Conservation (phyloP, 208 protist genomes). For the Angomonas deanei region DNA sequence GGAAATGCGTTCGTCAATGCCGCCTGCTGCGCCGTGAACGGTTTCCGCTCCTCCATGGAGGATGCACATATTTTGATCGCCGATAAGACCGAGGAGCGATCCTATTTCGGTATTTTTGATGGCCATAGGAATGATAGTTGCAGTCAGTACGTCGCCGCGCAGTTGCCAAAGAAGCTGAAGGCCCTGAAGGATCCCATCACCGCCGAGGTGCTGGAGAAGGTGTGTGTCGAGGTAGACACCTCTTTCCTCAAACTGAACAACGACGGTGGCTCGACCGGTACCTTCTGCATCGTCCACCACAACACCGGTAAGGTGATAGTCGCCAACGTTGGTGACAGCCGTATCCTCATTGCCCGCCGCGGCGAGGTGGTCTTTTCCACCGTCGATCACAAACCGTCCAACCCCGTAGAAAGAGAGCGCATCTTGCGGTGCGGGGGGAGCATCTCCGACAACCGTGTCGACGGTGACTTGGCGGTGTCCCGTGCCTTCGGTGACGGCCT, state of each 20-base stretch:
- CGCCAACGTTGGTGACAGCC: conserved; percentile 90
- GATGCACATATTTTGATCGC: conserved; percentile 78
- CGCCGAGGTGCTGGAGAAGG: conserved; percentile 53
- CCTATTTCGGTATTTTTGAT: conserved; percentile 88
- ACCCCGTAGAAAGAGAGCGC: conserved; percentile 61
- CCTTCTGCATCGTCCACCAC: conserved; percentile 68
- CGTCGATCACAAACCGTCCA: conserved; percentile 89
- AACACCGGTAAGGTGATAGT: conserved; percentile 32
- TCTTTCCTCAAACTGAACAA: conserved; percentile 56
- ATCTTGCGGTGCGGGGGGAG: conserved; percentile 85
- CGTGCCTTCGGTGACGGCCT: conserved; percentile 90
- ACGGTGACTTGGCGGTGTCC: conserved; percentile 91
- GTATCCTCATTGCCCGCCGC: conserved; percentile 66
- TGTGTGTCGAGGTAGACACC: conserved; percentile 68
- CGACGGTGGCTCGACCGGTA: conserved; percentile 78
- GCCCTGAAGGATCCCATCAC: conserved; percentile 42
- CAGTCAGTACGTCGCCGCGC: conserved; percentile 67
- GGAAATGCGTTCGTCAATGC: conserved; percentile 53
- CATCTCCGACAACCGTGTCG: conserved; percentile 84
- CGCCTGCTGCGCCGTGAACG: conserved; percentile 63
- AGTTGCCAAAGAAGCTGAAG: conserved; percentile 44
- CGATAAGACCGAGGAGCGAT: conserved; percentile 17
- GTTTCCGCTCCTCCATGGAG: conserved; percentile 85
- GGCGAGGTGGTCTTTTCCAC: conserved; percentile 69
- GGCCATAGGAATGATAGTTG: conserved; percentile 83